These are phyloP conservation scores for Larix sibirica DNA, from an alignment of 83 land plant species.

Conservation along the genomic window DNA sequence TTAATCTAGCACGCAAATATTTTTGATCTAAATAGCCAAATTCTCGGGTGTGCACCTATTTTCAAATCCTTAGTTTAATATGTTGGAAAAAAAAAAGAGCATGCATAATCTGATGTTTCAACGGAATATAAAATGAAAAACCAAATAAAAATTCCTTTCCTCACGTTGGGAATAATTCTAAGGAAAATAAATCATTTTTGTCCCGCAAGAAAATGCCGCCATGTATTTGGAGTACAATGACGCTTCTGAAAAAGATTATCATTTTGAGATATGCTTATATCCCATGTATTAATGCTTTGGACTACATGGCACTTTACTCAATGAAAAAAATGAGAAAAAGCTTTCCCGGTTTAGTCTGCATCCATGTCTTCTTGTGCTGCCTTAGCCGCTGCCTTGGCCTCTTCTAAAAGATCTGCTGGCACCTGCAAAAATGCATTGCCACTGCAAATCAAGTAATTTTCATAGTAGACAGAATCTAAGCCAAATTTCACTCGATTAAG, in stretches of 20 bases:
- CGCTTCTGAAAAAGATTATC: neutral
- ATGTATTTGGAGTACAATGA: neutral
- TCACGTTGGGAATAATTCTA: neutral
- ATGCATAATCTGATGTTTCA: no score
- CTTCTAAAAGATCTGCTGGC: conserved; percentile 73
- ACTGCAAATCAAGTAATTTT: no score
- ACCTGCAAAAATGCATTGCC: conserved; percentile 39
- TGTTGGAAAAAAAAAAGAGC: no score
- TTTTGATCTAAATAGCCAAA: no score
- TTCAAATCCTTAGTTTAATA: no score
- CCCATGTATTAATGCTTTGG: neutral
- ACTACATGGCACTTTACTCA: neutral
- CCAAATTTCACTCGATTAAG: no score
- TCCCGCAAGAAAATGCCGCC: neutral
- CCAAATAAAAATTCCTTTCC: neutral
- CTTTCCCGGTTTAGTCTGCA: conserved; percentile 50
- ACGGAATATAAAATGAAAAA: neutral
- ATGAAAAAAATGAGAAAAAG: neutral
- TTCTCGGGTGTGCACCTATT: no score
- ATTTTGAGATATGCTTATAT: neutral
- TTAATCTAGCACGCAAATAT: no score
- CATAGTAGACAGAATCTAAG: no score
- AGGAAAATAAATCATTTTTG: neutral
- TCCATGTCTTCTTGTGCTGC: conserved; percentile 93
- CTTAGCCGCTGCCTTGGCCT: conserved; percentile 75